These are phyloP conservation scores for Mariannaea sp. DNA, from an alignment of 2,329 filamentous ascomycete genomes.

Conservation along the genomic window DNA sequence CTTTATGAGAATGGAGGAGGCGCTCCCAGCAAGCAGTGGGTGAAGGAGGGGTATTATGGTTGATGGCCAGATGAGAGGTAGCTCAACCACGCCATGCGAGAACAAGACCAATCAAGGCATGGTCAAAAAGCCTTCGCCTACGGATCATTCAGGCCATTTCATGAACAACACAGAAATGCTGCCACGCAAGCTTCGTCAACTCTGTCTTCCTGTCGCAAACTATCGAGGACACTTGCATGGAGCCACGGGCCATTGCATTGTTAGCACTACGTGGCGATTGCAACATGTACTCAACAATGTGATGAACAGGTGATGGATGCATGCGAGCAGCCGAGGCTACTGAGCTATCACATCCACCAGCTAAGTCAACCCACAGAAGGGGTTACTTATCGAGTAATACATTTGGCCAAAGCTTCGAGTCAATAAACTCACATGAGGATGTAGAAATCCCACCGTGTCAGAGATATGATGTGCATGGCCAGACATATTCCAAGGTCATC, in stretches of 20 bases:
- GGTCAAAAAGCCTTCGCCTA: neutral
- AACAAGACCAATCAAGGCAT: neutral
- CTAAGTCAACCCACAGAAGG: too few relatives aligned
- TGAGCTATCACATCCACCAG: too few relatives aligned
- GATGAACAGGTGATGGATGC: too few relatives aligned
- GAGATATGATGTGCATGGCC: too few relatives aligned
- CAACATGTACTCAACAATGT: too few relatives aligned
- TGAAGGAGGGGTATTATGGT: neutral
- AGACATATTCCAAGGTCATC: too few relatives aligned
- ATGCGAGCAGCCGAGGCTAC: too few relatives aligned
- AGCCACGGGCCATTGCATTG: conserved; percentile 4
- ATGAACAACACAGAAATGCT: neutral
- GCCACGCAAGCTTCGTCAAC: neutral
- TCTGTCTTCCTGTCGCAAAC: neutral
- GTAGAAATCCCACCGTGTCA: too few relatives aligned
- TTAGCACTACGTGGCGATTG: too few relatives aligned
- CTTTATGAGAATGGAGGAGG: neutral
- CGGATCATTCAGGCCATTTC: conserved; percentile 1
- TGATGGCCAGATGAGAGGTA: neutral
- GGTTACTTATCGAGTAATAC: too few relatives aligned
- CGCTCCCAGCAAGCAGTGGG: neutral
- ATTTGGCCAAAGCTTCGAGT: too few relatives aligned
- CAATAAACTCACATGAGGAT: too few relatives aligned
- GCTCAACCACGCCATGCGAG: neutral
- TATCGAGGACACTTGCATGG: neutral